These are phyloP conservation scores for Metschnikowia lunata DNA, from an alignment of 805 yeast genomes.

Conservation along the genomic window DNA sequence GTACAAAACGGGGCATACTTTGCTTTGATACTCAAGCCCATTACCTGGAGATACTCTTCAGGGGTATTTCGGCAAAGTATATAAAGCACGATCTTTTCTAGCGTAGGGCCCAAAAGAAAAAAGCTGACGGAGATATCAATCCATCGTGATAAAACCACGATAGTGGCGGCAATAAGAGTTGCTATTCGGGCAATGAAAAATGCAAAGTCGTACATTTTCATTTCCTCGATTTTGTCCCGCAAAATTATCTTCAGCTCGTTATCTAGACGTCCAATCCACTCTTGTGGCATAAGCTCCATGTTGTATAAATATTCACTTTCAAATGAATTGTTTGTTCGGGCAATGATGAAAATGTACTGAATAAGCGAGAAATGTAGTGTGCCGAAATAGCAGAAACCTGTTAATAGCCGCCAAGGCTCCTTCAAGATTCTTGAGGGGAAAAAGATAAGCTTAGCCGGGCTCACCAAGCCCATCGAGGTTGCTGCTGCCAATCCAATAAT, in stretches of 20 bases:
- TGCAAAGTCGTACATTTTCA: conserved; percentile 27
- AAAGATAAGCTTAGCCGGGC: conserved; percentile 20
- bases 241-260: conserved; percentile 17
- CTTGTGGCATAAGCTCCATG: conserved; percentile 21
- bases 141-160: conserved; percentile 12
- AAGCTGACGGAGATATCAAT: conserved; percentile 15
- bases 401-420: conserved; percentile 38
- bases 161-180: conserved; percentile 20
- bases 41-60: conserved; percentile 32
- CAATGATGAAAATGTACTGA: conserved; percentile 18
- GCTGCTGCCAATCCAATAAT: conserved; percentile 21
- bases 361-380: conserved; percentile 22
- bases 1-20: conserved; percentile 38
- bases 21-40: conserved; percentile 41
- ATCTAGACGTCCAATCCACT: conserved; percentile 12
- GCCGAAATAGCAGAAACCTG: conserved; percentile 33
- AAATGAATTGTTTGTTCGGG: conserved; percentile 19
- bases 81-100: conserved; percentile 38
- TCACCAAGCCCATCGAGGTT: conserved; percentile 20
- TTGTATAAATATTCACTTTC: conserved; percentile 23
- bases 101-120: conserved; percentile 33
- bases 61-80: conserved; percentile 47
- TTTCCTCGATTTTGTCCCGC: conserved; percentile 13
- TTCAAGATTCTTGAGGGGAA: conserved; percentile 23
- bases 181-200: conserved; percentile 26